phyloP scores from a whole-genome alignment of 768 basidiomycete species.

The Punctularia strigosozonata region DNA sequence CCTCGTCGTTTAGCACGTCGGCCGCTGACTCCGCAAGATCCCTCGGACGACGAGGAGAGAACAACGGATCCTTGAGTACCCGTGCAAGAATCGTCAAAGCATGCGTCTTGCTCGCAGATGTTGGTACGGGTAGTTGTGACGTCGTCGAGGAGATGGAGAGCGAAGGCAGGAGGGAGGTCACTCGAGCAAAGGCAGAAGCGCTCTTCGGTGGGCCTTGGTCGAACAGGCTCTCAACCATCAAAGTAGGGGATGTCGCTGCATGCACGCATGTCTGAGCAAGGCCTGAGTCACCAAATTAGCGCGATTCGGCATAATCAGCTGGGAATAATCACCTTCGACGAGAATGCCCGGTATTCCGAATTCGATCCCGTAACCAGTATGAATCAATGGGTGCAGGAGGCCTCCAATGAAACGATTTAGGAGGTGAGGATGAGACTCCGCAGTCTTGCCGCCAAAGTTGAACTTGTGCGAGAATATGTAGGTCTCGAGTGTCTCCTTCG shows the following conservation, averaged over 20 bases:
- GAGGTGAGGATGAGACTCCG: conserved; percentile 34
- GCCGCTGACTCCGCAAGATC: too few relatives aligned
- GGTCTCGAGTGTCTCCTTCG: conserved; percentile 38
- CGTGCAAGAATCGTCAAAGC: conserved; percentile 43
- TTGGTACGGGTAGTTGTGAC: conserved; percentile 4
- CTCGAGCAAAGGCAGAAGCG: conserved; percentile 11
- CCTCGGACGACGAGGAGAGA: too few relatives aligned
- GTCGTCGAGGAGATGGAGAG: conserved; percentile 12
- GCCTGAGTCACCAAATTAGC: conserved; percentile 21
- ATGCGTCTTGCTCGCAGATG: conserved; percentile 16
- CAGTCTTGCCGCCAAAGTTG: conserved; percentile 24
- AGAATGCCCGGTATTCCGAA: conserved; percentile 47
- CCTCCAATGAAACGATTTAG: conserved; percentile 43
- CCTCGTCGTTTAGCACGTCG: too few relatives aligned
- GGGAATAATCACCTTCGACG: conserved; percentile 38
- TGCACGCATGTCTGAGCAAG: conserved; percentile 47
- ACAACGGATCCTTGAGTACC: conserved; percentile 37
- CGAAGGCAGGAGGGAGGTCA: too few relatives aligned
- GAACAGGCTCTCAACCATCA: conserved; percentile 20
- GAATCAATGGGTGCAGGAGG: conserved; percentile 54
- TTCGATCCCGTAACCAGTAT: conserved; percentile 50
- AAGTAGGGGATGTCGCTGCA: conserved; percentile 19
- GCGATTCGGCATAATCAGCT: neutral
- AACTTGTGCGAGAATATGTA: conserved; percentile 44
- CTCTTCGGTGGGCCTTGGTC: neutral